Base-by-base conservation (phyloP, 75 land plant genomes). In the Picea sitchensis region DNA sequence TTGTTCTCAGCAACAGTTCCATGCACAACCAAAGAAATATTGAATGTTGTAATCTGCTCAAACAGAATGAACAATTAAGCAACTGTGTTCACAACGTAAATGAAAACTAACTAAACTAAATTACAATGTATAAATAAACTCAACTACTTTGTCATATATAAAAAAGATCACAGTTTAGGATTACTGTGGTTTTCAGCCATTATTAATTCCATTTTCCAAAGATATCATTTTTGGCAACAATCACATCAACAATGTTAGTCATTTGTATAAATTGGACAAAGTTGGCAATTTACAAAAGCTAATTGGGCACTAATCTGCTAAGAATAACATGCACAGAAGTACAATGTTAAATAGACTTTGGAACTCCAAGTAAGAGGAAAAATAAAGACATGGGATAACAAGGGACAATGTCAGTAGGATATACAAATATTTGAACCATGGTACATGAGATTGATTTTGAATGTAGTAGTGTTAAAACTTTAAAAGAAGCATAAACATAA, bases 21-120 rank as follows among this genome's bases (percentile, higher is more conserved):
- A 81, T 87, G 88, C 58, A 87, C 88, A 47, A 87, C 88, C 76
- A 84, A 76, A 11, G 87, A 87, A n/a, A 87, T 87, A 80, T 87
- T 84, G 83, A 87, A 87, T 0, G 88, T 87, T 3, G 88, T 87
- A 58, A 87, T 85, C 87, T 87, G 88, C 36, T 51, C 63, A 72
- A 79, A 75, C 44, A 71, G 23, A 71, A 71, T n/a, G 1, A 41
- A 38, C 20, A 12, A 9, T n/a, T 71, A 71, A 23, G 67, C 67
- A 14, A 64, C 56, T 9, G 56, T 9, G 56, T 51, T n/a, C 21
- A 60, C 18, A 20, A 60, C 21, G 20, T 60, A 18, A 20, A 60
- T 18, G 62, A 17, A 17, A 51, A 44, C 21, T 20, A 71, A 44
- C 51, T 38, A n/a, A 34, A 65, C 14, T 14, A 26, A 30, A 26